Percentiles rank a stretch among this genome's conserved stretches.
Conservation (phyloP, 1,139 yeast genomes). For the Chernovozyma aurita region DNA sequence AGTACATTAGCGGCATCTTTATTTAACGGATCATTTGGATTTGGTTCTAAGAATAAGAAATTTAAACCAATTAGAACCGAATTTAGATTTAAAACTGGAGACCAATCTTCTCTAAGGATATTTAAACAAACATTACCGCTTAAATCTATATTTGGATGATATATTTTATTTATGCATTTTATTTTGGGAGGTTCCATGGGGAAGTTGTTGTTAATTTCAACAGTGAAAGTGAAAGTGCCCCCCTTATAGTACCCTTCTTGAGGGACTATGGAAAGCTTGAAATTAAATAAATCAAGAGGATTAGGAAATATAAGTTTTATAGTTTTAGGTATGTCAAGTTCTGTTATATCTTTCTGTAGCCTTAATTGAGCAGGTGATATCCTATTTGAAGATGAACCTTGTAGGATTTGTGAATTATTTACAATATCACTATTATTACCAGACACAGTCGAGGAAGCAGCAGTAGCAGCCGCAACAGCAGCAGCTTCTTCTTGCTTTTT, state of each 20-base stretch:
- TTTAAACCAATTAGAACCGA: conserved; percentile 81
- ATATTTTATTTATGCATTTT: conserved; percentile 64
- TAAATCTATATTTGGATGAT: conserved; percentile 90
- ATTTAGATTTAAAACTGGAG: conserved; percentile 83
- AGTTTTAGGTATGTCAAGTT: conserved; percentile 63
- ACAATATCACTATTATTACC: neutral
- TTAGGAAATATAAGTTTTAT: conserved; percentile 55
- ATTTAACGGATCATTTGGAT: conserved; percentile 88
- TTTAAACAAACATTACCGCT: conserved; percentile 91
- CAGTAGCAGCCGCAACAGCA: conserved; percentile 17
- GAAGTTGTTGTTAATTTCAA: conserved; percentile 63
- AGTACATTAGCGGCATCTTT: conserved; percentile 82
- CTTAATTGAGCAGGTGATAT: conserved; percentile 52
- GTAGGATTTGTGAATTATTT: neutral
- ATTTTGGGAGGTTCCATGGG: conserved; percentile 95
- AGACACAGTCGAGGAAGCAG: conserved; percentile 7
- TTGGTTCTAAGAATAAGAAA: conserved; percentile 84
- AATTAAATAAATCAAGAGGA: conserved; percentile 54
- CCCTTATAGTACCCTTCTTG: conserved; percentile 74
- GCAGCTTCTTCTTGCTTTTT: conserved; percentile 46
- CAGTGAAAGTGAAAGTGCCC: conserved; percentile 66
- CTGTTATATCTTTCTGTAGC: conserved; percentile 60
- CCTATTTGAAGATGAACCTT: conserved; percentile 12
- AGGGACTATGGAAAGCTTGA: conserved; percentile 61
- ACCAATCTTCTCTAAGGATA: conserved; percentile 92